Evolutionary conservation across 495 filamentous ascomycete genomes (phyloP).

Genomic region (Daldinia concentrica): DNA sequence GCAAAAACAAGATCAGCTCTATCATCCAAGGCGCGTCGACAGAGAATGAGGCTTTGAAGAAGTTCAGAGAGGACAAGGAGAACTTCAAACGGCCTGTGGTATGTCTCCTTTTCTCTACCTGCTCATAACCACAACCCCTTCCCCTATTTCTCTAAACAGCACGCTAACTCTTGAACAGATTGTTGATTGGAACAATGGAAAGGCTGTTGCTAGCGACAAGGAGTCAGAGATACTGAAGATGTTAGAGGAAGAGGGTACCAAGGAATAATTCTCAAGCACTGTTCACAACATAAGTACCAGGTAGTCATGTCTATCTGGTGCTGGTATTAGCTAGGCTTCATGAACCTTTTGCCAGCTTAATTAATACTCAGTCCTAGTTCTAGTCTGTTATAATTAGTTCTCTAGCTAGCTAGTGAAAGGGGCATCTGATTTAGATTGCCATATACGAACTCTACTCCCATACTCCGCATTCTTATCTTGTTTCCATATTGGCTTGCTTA

Average conservation of each 20-base stretch:
- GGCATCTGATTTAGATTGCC: background rate
- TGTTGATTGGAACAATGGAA: constrained; percentile 95
- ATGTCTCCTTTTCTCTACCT: constrained; percentile 41
- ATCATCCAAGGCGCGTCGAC: constrained; percentile 76
- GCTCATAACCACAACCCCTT: background rate
- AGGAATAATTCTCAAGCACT: constrained; percentile 10
- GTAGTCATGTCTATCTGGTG: background rate
- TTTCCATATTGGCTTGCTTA: background rate
- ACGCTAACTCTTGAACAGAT: constrained; percentile 56
- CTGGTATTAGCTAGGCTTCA: background rate
- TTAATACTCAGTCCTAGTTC: background rate
- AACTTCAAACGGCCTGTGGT: constrained; percentile 78
- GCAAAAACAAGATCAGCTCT: constrained; percentile 59
- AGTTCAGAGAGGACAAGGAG: constrained; percentile 66
- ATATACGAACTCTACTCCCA: background rate
- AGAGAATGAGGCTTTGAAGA: constrained; percentile 78
- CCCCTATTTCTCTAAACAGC: background rate
- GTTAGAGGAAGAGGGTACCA: constrained; percentile 53
- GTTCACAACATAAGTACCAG: background rate
- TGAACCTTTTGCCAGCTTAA: background rate
- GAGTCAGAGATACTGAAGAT: constrained; percentile 87
- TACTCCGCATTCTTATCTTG: background rate
- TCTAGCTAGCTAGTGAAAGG: background rate
- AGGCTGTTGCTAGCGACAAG: constrained; percentile 75
- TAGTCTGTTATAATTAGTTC: background rate